Evolutionary conservation across 2,329 filamentous ascomycete species (phyloP).

Genomic region (Fusarium napiforme): DNA sequence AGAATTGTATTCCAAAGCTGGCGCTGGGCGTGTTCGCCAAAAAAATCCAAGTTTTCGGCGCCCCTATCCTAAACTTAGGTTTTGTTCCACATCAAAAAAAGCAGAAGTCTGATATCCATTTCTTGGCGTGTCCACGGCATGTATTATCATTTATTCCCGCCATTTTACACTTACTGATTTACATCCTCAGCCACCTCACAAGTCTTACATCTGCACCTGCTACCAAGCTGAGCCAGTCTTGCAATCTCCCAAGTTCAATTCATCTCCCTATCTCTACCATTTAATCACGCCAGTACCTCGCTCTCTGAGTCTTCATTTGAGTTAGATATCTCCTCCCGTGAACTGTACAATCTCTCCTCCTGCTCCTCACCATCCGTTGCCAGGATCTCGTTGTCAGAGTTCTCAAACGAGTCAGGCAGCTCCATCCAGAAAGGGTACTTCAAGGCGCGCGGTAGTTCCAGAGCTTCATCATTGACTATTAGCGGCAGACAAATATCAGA

Average conservation of each 20-base stretch:
- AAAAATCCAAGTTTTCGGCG: rapidly evolving
- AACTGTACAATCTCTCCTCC: not conserved
- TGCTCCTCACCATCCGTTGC: not conserved
- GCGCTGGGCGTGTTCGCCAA: rapidly evolving
- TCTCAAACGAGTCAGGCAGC: not conserved
- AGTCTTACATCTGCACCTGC: not conserved
- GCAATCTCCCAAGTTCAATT: not conserved
- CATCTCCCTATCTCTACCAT: not conserved
- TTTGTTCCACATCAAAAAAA: not conserved
- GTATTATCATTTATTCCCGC: not conserved
- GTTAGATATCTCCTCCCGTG: not conserved
- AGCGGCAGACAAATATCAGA: rapidly evolving
- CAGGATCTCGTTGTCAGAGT: not conserved
- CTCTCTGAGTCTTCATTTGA: not conserved
- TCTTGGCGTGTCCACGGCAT: not conserved
- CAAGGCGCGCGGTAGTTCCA: not conserved
- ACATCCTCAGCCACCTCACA: no score
- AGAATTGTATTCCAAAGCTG: not conserved
- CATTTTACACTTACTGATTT: not conserved
- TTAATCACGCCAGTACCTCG: not conserved
- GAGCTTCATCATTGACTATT: rapidly evolving
- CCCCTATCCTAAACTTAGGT: not conserved
- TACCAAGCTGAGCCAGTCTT: no score
- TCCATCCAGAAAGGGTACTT: not conserved
- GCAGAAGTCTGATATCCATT: not conserved